phyloP scores from a whole-genome alignment of 768 basidiomycete genomes.

The Cystobasidium onofrii region DNA sequence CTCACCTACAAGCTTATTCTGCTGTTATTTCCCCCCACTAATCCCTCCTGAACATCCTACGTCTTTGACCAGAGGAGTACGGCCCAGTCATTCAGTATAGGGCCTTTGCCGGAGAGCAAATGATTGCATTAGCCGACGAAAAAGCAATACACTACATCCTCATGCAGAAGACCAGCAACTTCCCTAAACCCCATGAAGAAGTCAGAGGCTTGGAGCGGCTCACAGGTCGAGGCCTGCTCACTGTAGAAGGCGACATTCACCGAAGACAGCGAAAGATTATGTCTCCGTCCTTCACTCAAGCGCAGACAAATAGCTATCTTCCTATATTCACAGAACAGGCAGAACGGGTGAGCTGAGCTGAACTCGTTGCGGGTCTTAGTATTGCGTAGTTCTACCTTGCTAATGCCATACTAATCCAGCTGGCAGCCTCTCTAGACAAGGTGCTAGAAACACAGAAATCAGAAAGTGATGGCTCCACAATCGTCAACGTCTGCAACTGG shows the following conservation, averaged over 20 bases:
- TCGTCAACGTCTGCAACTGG: conserved; percentile 44
- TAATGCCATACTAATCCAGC: background rate
- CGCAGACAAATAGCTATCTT: conserved; percentile 29
- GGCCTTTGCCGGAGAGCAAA: conserved; percentile 9
- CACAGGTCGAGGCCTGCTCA: conserved; percentile 36
- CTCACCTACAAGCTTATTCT: background rate
- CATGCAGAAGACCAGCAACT: conserved; percentile 32
- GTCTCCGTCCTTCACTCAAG: conserved; percentile 32
- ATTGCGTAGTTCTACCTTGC: background rate
- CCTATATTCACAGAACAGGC: conserved; percentile 36
- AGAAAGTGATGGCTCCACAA: background rate
- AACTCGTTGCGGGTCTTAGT: too few relatives aligned
- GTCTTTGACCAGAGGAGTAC: conserved; percentile 1
- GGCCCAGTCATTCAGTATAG: background rate
- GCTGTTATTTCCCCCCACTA: too few relatives aligned
- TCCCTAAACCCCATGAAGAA: conserved; percentile 36
- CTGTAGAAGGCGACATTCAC: conserved; percentile 38
- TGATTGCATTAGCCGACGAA: conserved; percentile 33
- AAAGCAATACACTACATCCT: conserved; percentile 37
- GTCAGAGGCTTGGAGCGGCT: conserved; percentile 30
- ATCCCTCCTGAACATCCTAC: too few relatives aligned
- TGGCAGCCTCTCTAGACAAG: background rate
- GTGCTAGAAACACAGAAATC: background rate
- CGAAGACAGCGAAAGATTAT: conserved; percentile 36
- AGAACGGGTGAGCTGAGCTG: conserved; percentile 31